These are phyloP conservation scores for Dendrocalamus sinicus DNA, from an alignment of 176 grass and related monocot genomes.

Conservation along the genomic window DNA sequence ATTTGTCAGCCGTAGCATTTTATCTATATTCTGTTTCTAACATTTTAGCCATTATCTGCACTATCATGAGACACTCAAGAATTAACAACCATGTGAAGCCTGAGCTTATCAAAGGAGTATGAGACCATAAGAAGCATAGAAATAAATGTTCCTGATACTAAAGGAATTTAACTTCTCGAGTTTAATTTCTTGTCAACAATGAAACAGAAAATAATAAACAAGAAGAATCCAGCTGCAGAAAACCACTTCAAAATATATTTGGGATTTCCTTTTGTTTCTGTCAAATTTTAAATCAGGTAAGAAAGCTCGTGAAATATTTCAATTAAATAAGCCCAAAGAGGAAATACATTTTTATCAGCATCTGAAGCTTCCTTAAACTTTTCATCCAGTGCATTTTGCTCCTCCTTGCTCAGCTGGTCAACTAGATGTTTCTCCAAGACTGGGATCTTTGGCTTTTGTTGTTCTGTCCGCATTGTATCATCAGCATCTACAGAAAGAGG, in stretches of 20 bases:
- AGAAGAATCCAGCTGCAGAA: background rate
- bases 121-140: background rate
- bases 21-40: constrained; percentile 3
- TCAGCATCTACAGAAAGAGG: constrained; percentile 62
- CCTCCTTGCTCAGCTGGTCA: constrained; percentile 97
- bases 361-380: constrained; percentile 97
- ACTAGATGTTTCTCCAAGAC: constrained; percentile 85
- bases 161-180: constrained; percentile 28
- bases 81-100: background rate
- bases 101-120: background rate
- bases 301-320: constrained; percentile 13
- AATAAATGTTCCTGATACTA: background rate
- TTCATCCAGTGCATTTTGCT: constrained; percentile 66
- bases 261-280: constrained; percentile 21
- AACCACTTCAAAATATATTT: background rate
- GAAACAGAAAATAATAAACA: constrained; percentile 18
- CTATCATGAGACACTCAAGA: background rate
- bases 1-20: constrained; percentile 5
- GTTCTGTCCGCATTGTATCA: constrained; percentile 46
- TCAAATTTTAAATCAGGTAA: constrained; percentile 13
- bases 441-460: constrained; percentile 85
- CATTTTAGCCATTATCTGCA: constrained; percentile 3
- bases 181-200: constrained; percentile 8
- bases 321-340: constrained; percentile 5
- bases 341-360: constrained; percentile 85